Conservation (phyloP, 352 stramenopile species). For the Phytophthora pseudosyringae region DNA sequence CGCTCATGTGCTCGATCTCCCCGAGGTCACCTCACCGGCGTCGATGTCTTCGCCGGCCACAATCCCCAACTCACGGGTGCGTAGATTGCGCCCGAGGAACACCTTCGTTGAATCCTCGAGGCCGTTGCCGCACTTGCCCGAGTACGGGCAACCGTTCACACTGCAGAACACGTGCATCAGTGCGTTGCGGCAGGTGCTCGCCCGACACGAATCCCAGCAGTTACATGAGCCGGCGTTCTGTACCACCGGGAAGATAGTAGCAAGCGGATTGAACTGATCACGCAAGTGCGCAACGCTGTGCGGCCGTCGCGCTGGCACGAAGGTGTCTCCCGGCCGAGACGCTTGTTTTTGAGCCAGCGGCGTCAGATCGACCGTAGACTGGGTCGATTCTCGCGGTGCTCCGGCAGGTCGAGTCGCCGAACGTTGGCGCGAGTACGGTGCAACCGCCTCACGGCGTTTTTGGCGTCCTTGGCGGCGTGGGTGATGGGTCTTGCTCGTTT, state of each 20-base stretch:
- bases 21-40: constrained; percentile 4
- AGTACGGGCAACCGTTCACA: constrained; percentile 13
- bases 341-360: no score
- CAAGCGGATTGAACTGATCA: constrained; percentile 7
- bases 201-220: background rate
- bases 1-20: constrained; percentile 10
- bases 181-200: background rate
- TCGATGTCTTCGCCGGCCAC: constrained; percentile 2
- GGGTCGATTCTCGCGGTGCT: no score
- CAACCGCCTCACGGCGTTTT: no score
- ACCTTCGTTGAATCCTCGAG: constrained; percentile 1
- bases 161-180: constrained; percentile 13
- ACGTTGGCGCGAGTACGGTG: no score
- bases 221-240: constrained; percentile 5
- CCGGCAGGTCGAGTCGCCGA: no score
- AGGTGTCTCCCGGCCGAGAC: background rate
- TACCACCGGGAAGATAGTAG: constrained; percentile 2
- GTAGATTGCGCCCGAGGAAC: background rate
- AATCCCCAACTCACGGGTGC: constrained; percentile 1
- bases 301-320: constrained; percentile 1
- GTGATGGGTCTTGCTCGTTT: no score
- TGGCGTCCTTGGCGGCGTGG: no score
- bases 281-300: background rate
- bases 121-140: constrained; percentile 12
- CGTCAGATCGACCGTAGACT: no score